Evolutionary conservation across 805 yeast genomes (phyloP), one percentile per base, ranked within the genome.

Genomic region (Schwanniomyces pseudopolymorphus): DNA sequence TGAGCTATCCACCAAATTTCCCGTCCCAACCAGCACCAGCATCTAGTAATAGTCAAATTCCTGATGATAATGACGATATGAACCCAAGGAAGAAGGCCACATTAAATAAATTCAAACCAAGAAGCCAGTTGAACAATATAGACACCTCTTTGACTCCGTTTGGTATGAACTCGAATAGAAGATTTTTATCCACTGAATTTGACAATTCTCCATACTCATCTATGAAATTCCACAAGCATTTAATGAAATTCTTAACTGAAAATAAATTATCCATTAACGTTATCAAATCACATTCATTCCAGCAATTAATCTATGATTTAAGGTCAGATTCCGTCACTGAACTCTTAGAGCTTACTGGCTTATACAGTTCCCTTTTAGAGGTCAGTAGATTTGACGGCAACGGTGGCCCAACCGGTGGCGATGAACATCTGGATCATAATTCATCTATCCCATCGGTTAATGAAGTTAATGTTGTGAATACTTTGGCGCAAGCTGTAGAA

Each of bases 241-340:
- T 80, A 24, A 64, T 78, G 67, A 70, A 66, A 50, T 80, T 79
- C 47, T 57, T 79, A 33, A 67, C 74, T 13, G 83, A 79, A n/a
- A 77, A 80, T 58, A 78, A 77, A 54, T 60, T 80, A 9, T 71
- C 80, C 0, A 68, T 78, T 25, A 65, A 63, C 19, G 71, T 73
- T 8, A 74, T 78, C n/a, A 75, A 74, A 58, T 72, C 80, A 42
- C 74, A 66, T 19, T 67, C 80, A 7, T 80, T 80, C 54, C 77
- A 75, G 56, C 83, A 79, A 51, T 56, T 80, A 36, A 64, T 80
- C 13, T 74, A 70, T 53, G 80, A 80, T 37, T 64, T 80, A 49
- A 66, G 78, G 43, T 75, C 81, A 0, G 78, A 72, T 26, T 71
- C 79, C 0, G 61, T 79, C 3, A 50, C 58, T 1, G 84, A 79